Percentiles rank a stretch among this genome's conserved stretches.
phyloP scores from a whole-genome alignment of 2,329 filamentous ascomycete genomes.

The Onygenales sp. region DNA sequence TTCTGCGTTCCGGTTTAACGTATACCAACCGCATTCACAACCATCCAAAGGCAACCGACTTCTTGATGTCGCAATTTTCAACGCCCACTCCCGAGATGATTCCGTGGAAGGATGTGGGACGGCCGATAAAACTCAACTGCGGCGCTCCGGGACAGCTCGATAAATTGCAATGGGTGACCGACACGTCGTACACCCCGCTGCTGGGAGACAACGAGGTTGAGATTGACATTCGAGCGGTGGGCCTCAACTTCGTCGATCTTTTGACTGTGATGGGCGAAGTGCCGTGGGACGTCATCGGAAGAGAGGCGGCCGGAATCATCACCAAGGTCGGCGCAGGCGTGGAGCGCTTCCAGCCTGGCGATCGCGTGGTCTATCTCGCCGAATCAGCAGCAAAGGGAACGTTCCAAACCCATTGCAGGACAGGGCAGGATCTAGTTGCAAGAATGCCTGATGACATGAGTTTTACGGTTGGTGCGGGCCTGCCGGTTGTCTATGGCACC shows the following conservation, averaged over 20 bases:
- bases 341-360: slow-evolving; percentile 21
- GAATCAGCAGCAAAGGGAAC: slow-evolving; percentile 6
- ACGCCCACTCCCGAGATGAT: slow-evolving; percentile 10
- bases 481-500: slow-evolving; percentile 15
- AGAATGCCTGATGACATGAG: slow-evolving; percentile 12
- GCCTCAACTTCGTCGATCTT: slow-evolving; percentile 21
- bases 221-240: slow-evolving; percentile 3
- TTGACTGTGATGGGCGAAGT: slow-evolving; percentile 23
- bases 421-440: slow-evolving; percentile 6
- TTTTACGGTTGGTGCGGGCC: slow-evolving; percentile 13
- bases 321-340: slow-evolving; percentile 12
- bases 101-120: slow-evolving; percentile 3
- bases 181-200: slow-evolving; percentile 10
- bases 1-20: slow-evolving; percentile 11
- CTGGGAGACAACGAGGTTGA: slow-evolving; percentile 14
- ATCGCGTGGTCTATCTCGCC: slow-evolving; percentile 23
- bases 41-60: slow-evolving; percentile 13
- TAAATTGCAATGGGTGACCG: slow-evolving; percentile 14
- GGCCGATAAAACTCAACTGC: slow-evolving; percentile 13
- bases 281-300: slow-evolving; percentile 17
- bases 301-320: slow-evolving; percentile 28
- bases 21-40: slow-evolving; percentile 17
- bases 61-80: slow-evolving; percentile 10
- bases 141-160: slow-evolving; percentile 12
- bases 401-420: slow-evolving; percentile 11